A percentile compares a stretch with the other conserved stretches of the same genome.
Evolutionary conservation across 2,329 filamentous ascomycete species (phyloP).

Genomic region (Gnomoniopsis sp.): DNA sequence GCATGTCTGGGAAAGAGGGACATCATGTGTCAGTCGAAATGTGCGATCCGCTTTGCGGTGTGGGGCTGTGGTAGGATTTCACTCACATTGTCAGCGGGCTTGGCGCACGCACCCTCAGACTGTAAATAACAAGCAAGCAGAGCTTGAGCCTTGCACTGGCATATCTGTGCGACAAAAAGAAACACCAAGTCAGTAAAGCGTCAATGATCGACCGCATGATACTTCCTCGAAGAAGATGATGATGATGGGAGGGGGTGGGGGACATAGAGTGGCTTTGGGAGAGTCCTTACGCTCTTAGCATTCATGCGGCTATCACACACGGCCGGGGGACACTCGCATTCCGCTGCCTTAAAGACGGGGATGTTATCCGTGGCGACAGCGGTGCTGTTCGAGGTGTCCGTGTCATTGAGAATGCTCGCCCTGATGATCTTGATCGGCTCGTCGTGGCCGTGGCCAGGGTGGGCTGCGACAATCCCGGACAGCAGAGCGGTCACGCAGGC

Average conservation of each 20-base stretch:
- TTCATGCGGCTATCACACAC: constrained; percentile 19
- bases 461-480: background rate
- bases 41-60: background rate
- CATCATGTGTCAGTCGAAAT: background rate
- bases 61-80: background rate
- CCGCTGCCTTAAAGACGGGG: constrained; percentile 17
- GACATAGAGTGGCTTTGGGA: background rate
- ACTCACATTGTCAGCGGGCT: constrained; percentile 19
- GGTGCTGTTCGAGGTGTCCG: constrained; percentile 2
- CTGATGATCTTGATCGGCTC: background rate
- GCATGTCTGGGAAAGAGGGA: background rate
- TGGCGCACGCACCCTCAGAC: constrained; percentile 19
- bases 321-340: constrained; percentile 15
- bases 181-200: background rate
- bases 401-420: background rate
- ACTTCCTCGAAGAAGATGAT: too few species aligned
- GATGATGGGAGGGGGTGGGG: too few species aligned
- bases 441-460: constrained; percentile 12
- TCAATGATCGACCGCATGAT: too few species aligned
- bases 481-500: background rate
- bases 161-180: constrained; percentile 11
- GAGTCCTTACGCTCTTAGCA: constrained; percentile 18
- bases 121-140: constrained; percentile 19
- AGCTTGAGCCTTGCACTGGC: constrained; percentile 20
- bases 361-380: constrained; percentile 10